Base-by-base conservation (phyloP, 768 basidiomycete species). In the Neoboletus subvelutipes region DNA sequence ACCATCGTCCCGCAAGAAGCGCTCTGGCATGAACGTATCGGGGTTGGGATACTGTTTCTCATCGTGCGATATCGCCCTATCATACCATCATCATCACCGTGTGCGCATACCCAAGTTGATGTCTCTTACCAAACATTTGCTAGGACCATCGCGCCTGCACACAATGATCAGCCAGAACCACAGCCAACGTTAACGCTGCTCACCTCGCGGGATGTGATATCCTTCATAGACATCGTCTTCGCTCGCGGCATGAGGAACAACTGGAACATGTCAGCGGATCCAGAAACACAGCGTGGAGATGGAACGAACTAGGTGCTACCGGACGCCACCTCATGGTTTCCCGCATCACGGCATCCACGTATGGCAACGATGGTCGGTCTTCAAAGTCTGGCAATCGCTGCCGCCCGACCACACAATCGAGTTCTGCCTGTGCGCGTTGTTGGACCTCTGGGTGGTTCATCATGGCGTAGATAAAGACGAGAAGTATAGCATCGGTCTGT, bases 41-140 rank as follows among this genome's bases (percentile, higher is more conserved):
- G 76, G 71, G 5, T 75, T 60, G 5, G 71, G 68, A 54, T 76
- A 78, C 31, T 64, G 65, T 9, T 59, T 51, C 47, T 75, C 72
- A 36, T 82, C 69, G 48, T 73, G 76, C 2, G 75, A 70, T 51
- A 80, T 73, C 1, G 74, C 73, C 79, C 79, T 76, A 40, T 5
- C 1, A 43, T 9, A 20, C 7, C 2, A n/a, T 20, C 39, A 6
- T 18, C 2, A 20, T 15, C 31, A 46, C 20, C 10, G 6, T 40
- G 8, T 18, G 5, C 12, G 2, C 12, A 31, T 4, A 12, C 29
- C 17, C 1, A 5, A n/a, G 22, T 0, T 20, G 15, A 22, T 29
- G 5, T 0, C 4, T 3, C 56, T 52, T 10, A 62, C 64, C 64
- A 65, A 15, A 56, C 5, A 28, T 65, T 65, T 3, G 54, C 24